phyloP scores from a whole-genome alignment of 129 eudicot species.

The Arctium lappa region DNA sequence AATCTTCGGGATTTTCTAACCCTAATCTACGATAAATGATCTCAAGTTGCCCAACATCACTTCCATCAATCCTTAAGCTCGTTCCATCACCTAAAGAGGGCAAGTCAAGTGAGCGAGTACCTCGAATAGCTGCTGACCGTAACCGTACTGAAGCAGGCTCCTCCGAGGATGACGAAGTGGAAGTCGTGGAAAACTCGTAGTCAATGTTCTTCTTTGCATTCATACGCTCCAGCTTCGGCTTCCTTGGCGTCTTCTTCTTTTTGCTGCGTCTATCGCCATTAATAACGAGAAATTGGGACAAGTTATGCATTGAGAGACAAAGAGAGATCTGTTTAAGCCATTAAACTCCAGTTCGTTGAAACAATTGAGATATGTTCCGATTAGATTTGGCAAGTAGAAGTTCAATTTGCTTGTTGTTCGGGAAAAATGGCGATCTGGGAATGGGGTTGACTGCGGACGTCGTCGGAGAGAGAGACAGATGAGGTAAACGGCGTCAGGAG shows the following conservation, averaged over 20 bases:
- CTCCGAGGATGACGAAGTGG: slow-evolving; percentile 18
- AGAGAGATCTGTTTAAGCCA: slow-evolving; percentile 12
- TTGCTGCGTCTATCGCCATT: slow-evolving; percentile 20
- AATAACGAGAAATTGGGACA: slow-evolving; percentile 23
- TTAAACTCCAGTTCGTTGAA: background rate
- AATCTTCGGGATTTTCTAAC: slow-evolving; percentile 69
- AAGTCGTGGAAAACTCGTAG: slow-evolving; percentile 48
- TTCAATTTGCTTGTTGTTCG: background rate
- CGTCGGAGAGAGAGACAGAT: slow-evolving; percentile 14
- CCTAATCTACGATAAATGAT: slow-evolving; percentile 52
- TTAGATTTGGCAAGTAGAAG: background rate
- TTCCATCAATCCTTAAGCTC: slow-evolving; percentile 77
- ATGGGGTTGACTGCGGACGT: slow-evolving; percentile 24
- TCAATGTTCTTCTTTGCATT: slow-evolving; percentile 55
- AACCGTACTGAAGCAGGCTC: slow-evolving; percentile 22
- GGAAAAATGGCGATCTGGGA: slow-evolving; percentile 10
- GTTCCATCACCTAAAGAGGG: slow-evolving; percentile 27
- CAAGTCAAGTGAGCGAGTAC: slow-evolving; percentile 54
- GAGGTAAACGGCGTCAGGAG: slow-evolving; percentile 30
- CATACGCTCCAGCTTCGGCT: slow-evolving; percentile 61
- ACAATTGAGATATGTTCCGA: background rate
- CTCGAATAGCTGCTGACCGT: slow-evolving; percentile 23
- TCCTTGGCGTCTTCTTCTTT: slow-evolving; percentile 30
- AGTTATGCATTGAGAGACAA: slow-evolving; percentile 21
- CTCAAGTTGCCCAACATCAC: slow-evolving; percentile 51